These are phyloP conservation scores for Elongisporangium anandrum DNA, from an alignment of 352 stramenopile species.

Conservation along the genomic window DNA sequence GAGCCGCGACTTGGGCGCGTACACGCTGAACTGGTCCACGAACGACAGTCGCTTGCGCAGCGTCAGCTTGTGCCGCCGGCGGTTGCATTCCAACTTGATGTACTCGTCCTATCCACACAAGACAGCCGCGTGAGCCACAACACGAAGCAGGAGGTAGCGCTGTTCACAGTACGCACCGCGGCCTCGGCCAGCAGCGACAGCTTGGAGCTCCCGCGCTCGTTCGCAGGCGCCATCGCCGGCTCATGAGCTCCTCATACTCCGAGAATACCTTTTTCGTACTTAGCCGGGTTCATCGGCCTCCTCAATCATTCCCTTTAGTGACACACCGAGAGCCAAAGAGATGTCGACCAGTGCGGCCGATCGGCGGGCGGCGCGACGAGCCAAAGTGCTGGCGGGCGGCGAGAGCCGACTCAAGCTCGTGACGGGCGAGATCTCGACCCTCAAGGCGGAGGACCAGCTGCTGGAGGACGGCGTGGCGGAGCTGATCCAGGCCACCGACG, in stretches of 20 bases:
- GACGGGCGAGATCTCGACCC: slow-evolving; percentile 53
- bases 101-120: slow-evolving; percentile 37
- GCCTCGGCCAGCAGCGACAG: slow-evolving; percentile 40
- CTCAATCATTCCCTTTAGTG: not conserved
- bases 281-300: not conserved
- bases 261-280: not conserved
- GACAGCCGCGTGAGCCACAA: not conserved
- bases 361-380: slow-evolving; percentile 61
- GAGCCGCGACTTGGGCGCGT: slow-evolving; percentile 25
- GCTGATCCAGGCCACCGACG: slow-evolving; percentile 17
- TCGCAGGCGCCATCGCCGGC: not conserved
- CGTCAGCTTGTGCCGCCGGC: slow-evolving; percentile 37
- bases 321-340: slow-evolving; percentile 2
- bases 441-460: slow-evolving; percentile 41
- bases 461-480: slow-evolving; percentile 43
- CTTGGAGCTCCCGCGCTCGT: not conserved
- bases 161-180: slow-evolving; percentile 12
- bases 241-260: not conserved
- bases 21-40: slow-evolving; percentile 40
- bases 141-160: not conserved
- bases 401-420: slow-evolving; percentile 65
- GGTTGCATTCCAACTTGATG: slow-evolving; percentile 50
- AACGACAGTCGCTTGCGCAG: slow-evolving; percentile 39
- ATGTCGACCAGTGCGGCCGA: slow-evolving; percentile 25
- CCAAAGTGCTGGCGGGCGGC: slow-evolving; percentile 52